Evolutionary conservation across 345 rosid species (phyloP).

Genomic region (Populus alba): DNA sequence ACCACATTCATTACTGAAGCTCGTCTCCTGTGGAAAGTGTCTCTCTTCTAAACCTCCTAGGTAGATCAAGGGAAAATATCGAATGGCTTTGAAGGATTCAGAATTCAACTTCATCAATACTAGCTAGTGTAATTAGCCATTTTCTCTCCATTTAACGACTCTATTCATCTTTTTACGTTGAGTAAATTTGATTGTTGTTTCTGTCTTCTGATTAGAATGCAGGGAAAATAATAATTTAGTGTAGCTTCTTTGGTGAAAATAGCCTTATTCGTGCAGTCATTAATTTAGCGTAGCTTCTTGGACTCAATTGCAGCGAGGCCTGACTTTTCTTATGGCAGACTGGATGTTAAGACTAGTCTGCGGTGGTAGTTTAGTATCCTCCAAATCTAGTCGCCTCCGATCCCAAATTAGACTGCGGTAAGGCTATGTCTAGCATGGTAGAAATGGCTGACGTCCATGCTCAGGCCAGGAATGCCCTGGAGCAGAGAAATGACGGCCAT

Average conservation of each 20-base stretch:
- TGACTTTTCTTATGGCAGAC: neutral
- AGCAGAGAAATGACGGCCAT: too few species aligned
- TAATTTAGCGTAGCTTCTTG: neutral
- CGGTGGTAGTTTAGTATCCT: neutral
- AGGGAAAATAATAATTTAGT: constrained; percentile 18
- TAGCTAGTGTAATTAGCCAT: constrained; percentile 42
- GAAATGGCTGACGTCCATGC: too few species aligned
- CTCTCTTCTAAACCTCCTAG: constrained; percentile 59
- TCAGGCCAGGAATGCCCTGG: too few species aligned
- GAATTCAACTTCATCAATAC: neutral
- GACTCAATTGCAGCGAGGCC: neutral
- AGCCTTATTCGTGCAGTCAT: neutral
- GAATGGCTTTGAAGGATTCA: constrained; percentile 15
- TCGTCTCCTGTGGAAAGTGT: constrained; percentile 69
- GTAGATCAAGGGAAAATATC: constrained; percentile 26
- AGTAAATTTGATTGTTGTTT: constrained; percentile 24
- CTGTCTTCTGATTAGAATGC: constrained; percentile 14
- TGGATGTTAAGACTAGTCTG: neutral
- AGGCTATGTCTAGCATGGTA: too few species aligned
- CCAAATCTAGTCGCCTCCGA: too few species aligned
- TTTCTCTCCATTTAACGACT: constrained; percentile 31
- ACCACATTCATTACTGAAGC: constrained; percentile 63
- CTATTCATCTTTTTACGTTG: constrained; percentile 5
- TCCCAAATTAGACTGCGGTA: too few species aligned
- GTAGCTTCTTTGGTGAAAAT: neutral